Conservation (phyloP, 2,329 filamentous ascomycete species). For the Truncatella angustata region DNA sequence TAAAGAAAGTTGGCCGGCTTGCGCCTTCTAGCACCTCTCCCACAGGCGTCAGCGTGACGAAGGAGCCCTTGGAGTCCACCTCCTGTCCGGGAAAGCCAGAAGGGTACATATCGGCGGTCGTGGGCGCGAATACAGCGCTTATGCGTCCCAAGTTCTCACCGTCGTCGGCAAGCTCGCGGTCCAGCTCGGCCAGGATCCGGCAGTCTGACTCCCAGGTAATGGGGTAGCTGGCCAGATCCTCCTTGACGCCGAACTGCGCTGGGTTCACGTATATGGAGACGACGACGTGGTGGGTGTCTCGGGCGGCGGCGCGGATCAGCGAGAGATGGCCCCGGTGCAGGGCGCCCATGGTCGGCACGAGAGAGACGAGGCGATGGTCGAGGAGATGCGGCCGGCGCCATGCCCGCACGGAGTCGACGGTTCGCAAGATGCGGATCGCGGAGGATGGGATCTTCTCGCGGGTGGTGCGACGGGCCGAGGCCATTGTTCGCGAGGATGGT, state of each 20-base stretch:
- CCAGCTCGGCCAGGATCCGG: constrained; percentile 62
- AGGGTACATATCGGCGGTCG: constrained; percentile 83
- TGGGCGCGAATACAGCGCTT: constrained; percentile 82
- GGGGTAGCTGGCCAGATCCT: constrained; percentile 87
- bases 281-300: constrained; percentile 81
- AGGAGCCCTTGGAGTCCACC: constrained; percentile 76
- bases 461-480: constrained; percentile 15
- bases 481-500: constrained; percentile 14
- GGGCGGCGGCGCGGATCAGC: constrained; percentile 78
- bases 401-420: constrained; percentile 67
- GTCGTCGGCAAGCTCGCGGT: constrained; percentile 67
- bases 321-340: constrained; percentile 90
- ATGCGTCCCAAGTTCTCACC: constrained; percentile 64
- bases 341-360: constrained; percentile 97
- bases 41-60: constrained; percentile 87
- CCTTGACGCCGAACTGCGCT: constrained; percentile 86
- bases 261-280: constrained; percentile 96
- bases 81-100: constrained; percentile 71
- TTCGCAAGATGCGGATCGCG: constrained; percentile 70
- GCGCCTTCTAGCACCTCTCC: constrained; percentile 79
- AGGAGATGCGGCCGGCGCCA: constrained; percentile 66
- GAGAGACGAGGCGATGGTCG: constrained; percentile 70
- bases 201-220: constrained; percentile 83
- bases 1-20: constrained; percentile 89
- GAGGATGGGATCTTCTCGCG: constrained; percentile 52